A percentile compares a stretch with the other conserved stretches of the same genome.
These are phyloP conservation scores for Candida odintsovae DNA, from an alignment of 805 yeast genomes.

Conservation along the genomic window DNA sequence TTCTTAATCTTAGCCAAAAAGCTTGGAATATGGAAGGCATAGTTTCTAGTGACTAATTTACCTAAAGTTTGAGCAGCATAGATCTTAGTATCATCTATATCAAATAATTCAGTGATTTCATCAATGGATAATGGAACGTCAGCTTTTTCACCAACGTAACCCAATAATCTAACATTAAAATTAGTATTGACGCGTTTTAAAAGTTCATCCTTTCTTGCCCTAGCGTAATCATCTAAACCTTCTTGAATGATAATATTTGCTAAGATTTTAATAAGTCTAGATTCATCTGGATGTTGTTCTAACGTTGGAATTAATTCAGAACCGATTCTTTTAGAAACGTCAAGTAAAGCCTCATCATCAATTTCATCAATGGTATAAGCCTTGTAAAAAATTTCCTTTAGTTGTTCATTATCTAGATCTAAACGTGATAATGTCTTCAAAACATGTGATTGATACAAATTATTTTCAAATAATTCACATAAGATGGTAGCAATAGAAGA, in stretches of 20 bases:
- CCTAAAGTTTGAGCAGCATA: slow-evolving; percentile 53
- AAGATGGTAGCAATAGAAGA: slow-evolving; percentile 16
- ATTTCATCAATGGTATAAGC: slow-evolving; percentile 21
- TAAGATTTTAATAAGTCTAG: slow-evolving; percentile 20
- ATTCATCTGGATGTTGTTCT: slow-evolving; percentile 13
- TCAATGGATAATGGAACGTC: slow-evolving; percentile 30
- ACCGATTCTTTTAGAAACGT: slow-evolving; percentile 21
- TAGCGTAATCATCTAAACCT: slow-evolving; percentile 17
- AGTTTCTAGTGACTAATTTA: slow-evolving; percentile 36
- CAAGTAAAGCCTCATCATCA: slow-evolving; percentile 22
- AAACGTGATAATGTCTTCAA: slow-evolving; percentile 19
- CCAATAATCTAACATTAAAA: slow-evolving; percentile 41
- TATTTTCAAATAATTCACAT: slow-evolving; percentile 11
- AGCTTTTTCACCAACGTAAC: slow-evolving; percentile 38
- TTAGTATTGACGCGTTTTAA: slow-evolving; percentile 16
- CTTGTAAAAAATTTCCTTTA: slow-evolving; percentile 15
- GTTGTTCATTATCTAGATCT: slow-evolving; percentile 11
- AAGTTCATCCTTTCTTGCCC: slow-evolving; percentile 16
- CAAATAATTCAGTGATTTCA: slow-evolving; percentile 30
- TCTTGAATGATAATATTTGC: slow-evolving; percentile 21
- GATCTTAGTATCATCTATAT: slow-evolving; percentile 32
- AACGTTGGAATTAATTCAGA: slow-evolving; percentile 21
- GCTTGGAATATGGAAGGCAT: slow-evolving; percentile 31
- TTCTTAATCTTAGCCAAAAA: slow-evolving; percentile 28
- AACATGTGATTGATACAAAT: slow-evolving; percentile 17